Evolutionary conservation across 148 eudicot genomes (phyloP), one percentile per base, ranked within the genome.

Genomic region (Fagopyrum homotropicum): DNA sequence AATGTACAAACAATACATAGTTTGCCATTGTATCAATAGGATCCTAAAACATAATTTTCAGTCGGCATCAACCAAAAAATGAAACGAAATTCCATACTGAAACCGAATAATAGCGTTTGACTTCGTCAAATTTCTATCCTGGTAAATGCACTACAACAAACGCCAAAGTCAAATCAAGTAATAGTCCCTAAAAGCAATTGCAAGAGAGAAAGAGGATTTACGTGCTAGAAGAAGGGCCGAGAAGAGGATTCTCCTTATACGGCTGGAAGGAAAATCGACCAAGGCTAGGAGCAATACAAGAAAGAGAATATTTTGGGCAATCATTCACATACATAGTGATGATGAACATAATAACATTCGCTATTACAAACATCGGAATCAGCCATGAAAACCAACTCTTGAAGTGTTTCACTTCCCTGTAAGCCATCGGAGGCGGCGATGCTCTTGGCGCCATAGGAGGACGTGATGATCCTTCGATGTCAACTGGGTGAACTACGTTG

Each of bases 141-240:
- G 43, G 10, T 4, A 61, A 29, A 61, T 9, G 35, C 68, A 26
- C 68, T 61, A 29, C 68, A 30, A 17, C 16, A 47, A 7, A 70
- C 9, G 35, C 15, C 54, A 72, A 72, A 72, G 35, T 72, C 74
- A 46, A 17, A 72, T 55, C 15, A 52, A 2, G 52, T 9, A 4
- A 72, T 0, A 19, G 45, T 7, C 19, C 44, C 45, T 4, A 66
- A 66, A 7, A 61, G 4, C 22, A 26, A 52, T n/a, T 47, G 14
- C 6, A 59, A 7, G 48, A 75, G 40, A 63, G 72, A 56, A 64
- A 59, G 43, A 75, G 35, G 45, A 77, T 85, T 82, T 86, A 93
- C 98, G 98, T 81, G 45, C 86, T 30, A 56, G 98, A 80, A n/a
- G 97, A 89, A 55, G 98, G 98, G 9, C 98, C 98, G 3, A 93